These are phyloP conservation scores for Penstemon newberryi DNA, from an alignment of 257 asterid genomes.

Conservation along the genomic window DNA sequence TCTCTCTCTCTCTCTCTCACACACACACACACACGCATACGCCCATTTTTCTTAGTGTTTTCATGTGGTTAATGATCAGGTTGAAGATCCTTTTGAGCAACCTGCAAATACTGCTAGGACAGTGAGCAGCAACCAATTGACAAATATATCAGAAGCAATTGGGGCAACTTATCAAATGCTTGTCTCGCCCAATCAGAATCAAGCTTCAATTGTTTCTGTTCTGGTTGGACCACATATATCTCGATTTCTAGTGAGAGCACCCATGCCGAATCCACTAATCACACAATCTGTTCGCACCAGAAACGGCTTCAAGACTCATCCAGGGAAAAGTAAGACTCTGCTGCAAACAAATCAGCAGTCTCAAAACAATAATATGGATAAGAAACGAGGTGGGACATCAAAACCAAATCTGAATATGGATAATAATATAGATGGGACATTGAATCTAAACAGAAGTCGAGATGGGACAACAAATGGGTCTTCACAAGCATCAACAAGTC, in stretches of 20 bases:
- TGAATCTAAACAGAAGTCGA: slow-evolving; percentile 22
- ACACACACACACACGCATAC: background rate
- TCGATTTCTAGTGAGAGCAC: slow-evolving; percentile 32
- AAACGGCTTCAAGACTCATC: slow-evolving; percentile 31
- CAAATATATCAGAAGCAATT: slow-evolving; percentile 55
- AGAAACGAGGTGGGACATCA: slow-evolving; percentile 20
- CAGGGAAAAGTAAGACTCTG: slow-evolving; percentile 34
- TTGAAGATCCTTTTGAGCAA: slow-evolving; percentile 98
- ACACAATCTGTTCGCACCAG: slow-evolving; percentile 28
- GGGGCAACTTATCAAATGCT: slow-evolving; percentile 49
- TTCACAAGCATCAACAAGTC: slow-evolving; percentile 41
- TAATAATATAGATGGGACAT: slow-evolving; percentile 23
- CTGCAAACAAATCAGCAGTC: slow-evolving; percentile 32
- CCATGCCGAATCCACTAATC: slow-evolving; percentile 32
- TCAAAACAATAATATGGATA: slow-evolving; percentile 27
- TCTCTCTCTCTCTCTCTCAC: slow-evolving; percentile 30
- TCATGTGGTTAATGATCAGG: slow-evolving; percentile 44
- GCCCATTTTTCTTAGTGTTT: slow-evolving; percentile 9
- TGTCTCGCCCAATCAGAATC: slow-evolving; percentile 41
- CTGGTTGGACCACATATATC: slow-evolving; percentile 57
- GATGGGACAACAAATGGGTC: slow-evolving; percentile 29
- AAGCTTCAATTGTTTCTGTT: slow-evolving; percentile 34
- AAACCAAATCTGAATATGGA: slow-evolving; percentile 9
- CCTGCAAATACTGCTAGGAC: slow-evolving; percentile 83
- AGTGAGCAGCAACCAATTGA: slow-evolving; percentile 50